phyloP scores from a whole-genome alignment of 371 early-diverging fungal species.

The Massospora cicadina region DNA sequence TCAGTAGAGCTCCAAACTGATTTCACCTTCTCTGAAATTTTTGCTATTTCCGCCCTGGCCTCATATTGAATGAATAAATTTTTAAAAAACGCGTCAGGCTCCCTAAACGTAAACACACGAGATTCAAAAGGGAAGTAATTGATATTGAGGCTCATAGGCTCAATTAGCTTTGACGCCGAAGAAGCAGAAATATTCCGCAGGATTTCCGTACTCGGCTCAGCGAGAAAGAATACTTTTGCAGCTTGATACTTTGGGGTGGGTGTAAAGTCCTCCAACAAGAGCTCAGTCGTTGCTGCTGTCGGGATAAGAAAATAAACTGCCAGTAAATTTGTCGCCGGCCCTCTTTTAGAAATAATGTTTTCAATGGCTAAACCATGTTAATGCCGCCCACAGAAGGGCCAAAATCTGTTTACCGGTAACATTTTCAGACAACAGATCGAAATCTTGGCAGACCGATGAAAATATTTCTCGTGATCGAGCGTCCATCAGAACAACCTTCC shows the following conservation, averaged over 20 bases:
- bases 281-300: slow-evolving; percentile 30
- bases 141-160: neutral
- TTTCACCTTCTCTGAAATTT: slow-evolving; percentile 41
- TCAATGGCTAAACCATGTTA: slow-evolving; percentile 79
- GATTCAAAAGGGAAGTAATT: slow-evolving; percentile 47
- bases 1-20: neutral
- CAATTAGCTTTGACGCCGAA: slow-evolving; percentile 12
- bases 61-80: slow-evolving; percentile 28
- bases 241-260: slow-evolving; percentile 41
- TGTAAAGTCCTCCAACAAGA: slow-evolving; percentile 32
- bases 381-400: slow-evolving; percentile 32
- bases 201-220: slow-evolving; percentile 19
- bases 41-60: slow-evolving; percentile 35
- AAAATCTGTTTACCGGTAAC: slow-evolving; percentile 44
- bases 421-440: slow-evolving; percentile 83
- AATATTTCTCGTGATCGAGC: slow-evolving; percentile 62
- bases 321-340: slow-evolving; percentile 20
- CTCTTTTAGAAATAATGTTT: slow-evolving; percentile 67
- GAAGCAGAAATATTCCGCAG: slow-evolving; percentile 12
- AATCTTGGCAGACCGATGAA: slow-evolving; percentile 74
- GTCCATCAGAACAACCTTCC: slow-evolving; percentile 89
- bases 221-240: slow-evolving; percentile 64
- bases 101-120: slow-evolving; percentile 57
- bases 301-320: slow-evolving; percentile 13
- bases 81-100: slow-evolving; percentile 40